Evolutionary conservation across 495 filamentous ascomycete species (phyloP), one percentile per base, ranked within the genome.

Genomic region (Xylaria telfairii): DNA sequence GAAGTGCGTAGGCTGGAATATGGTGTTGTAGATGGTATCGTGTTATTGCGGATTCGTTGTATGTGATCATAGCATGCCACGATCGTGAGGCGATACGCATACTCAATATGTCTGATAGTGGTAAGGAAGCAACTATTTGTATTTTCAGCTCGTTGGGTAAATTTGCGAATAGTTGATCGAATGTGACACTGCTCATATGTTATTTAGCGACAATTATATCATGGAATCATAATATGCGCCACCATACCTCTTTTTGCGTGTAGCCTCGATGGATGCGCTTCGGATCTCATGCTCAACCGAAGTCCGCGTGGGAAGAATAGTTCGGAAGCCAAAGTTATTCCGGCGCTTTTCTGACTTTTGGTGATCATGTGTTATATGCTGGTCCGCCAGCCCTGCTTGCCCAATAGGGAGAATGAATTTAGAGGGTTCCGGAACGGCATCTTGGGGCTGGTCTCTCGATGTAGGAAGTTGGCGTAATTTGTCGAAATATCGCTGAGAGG

Each of bases 91-190:
- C 82, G 37, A 86, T 69, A 66, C 87, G 81, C 32, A 89, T 77
- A 63, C 81, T 86, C 26, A 89, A 77, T 2, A 89, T 78, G 64
- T 86, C 83, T 4, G 83, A 85, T 61, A 89, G 81, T 10, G 87
- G 85, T 28, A 89, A 80, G 3, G 85, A 84, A 13, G 85, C 81
- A 57, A 89, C 84, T 69, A 89, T 85, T 68, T 88, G 84, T 8
- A 86, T 81, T 75, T 88, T 87, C 60, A 89, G 73, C 72, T 89
- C 87, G 69, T 83, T 86, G 28, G 87, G 87, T 5, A 89, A 76
- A 28, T 76, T 74, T 13, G 82, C 72, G 68, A 88, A 87, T n/a
- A 86, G 77, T 64, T 85, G 81, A 64, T 86, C 82, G 32, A 88
- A 84, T 9, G 83, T 79, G 0, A 77, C 39, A 34, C 76, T 83